Evolutionary conservation across 768 basidiomycete species (phyloP).

Genomic region (Leucosporidium scottii): DNA sequence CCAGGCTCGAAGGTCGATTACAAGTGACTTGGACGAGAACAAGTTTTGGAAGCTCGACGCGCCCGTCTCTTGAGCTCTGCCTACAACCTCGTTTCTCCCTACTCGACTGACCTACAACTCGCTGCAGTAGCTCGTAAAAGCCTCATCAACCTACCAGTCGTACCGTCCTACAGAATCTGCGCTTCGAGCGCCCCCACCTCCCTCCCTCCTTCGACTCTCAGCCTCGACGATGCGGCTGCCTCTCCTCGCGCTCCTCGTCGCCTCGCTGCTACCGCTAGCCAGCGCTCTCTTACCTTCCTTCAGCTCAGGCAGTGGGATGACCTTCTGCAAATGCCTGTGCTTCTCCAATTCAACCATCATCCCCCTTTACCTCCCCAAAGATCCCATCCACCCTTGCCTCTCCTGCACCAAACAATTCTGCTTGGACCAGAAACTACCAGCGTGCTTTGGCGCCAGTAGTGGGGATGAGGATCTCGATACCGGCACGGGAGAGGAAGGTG

Average conservation of each 20-base stretch:
- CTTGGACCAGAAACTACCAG: constrained; percentile 45
- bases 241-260: constrained; percentile 41
- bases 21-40: no score
- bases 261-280: constrained; percentile 21
- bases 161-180: no score
- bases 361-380: constrained; percentile 42
- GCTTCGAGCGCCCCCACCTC: no score
- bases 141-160: no score
- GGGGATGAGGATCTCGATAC: constrained; percentile 44
- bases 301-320: constrained; percentile 24
- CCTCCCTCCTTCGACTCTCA: no score
- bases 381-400: constrained; percentile 42
- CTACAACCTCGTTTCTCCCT: no score
- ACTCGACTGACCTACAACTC: no score
- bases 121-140: no score
- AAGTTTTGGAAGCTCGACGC: no score
- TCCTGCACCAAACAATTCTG: constrained; percentile 47
- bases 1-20: no score
- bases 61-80: no score
- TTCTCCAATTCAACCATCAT: constrained; percentile 45
- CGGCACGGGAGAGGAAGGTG: constrained; percentile 45
- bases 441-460: constrained; percentile 41
- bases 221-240: no score
- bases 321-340: constrained; percentile 42
- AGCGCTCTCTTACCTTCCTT: background rate